Base-by-base conservation (phyloP, 2,329 filamentous ascomycete genomes). In the Penicillium italicum region DNA sequence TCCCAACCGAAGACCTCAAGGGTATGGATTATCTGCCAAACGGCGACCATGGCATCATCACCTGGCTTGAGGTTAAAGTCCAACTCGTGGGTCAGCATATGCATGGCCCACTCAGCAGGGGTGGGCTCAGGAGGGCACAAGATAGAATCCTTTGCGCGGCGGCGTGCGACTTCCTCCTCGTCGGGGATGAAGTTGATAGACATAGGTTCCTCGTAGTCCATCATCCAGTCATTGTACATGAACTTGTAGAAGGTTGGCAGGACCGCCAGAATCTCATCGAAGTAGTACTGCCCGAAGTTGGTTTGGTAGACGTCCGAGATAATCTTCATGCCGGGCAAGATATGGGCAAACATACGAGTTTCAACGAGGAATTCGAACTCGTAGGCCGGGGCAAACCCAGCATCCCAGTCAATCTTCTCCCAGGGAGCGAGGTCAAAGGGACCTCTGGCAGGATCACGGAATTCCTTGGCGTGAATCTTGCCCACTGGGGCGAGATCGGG, bases 221-320 rank as follows among this genome's bases (percentile, higher is more conserved):
- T 64, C 86, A 92, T 89, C 61, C 89, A 74, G 62, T 87, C 83
- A 68, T 92, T 90, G 0, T 83, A 80, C 26, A 91, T 74, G 54
- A 84, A 83, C 0, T 77, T 81, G 66, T 88, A 84, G 67, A 88
- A 89, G 0, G 81, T 82, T 3, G 84, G 84, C 54, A 82, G 80
- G 11, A 86, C 68, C 0, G 78, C 78, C 28, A 75, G 68, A 16
- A 87, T 69, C 2, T 78, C 72, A 66, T 86, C 86, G 67, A 91
- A 82, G 68, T 88, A 91, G 59, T 77, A 79, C 24, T 90, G 57
- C 2, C 84, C 87, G 24, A 79, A 78, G 58, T 80, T 81, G 24
- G 89, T 71, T 55, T 84, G 76, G 60, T 79, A 82, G 10, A 89
- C 74, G 0, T 71, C 74, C 0, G 82, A 72, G 26, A 80, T 77